Percentiles rank a stretch among this genome's conserved stretches.
Evolutionary conservation across 1,139 yeast species (phyloP).

Genomic region (Sugiyamaella xylanicola): DNA sequence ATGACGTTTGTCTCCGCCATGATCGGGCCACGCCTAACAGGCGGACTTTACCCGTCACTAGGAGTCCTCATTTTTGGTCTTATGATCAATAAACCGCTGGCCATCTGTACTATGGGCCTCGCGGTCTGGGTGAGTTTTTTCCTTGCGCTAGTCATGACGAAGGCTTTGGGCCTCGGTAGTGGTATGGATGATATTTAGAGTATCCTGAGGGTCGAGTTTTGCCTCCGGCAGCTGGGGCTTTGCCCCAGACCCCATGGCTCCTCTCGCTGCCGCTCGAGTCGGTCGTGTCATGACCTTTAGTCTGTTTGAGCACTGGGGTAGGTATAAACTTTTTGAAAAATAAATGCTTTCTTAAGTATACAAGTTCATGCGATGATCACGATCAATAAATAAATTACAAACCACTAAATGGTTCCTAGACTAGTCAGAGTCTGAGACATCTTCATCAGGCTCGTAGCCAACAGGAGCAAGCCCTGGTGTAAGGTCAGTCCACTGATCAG

Average conservation of each 20-base stretch:
- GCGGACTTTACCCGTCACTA: constrained; percentile 31
- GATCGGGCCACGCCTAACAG: constrained; percentile 30
- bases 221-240: constrained; percentile 1
- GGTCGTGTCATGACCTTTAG: too few species aligned
- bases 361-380: too few species aligned
- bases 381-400: not conserved
- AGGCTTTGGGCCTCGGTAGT: constrained; percentile 26
- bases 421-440: constrained; percentile 32
- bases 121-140: constrained; percentile 31
- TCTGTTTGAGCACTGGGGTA: too few species aligned
- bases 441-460: constrained; percentile 53
- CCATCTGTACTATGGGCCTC: constrained; percentile 31
- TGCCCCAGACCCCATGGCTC: constrained; percentile 1
- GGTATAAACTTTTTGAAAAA: too few species aligned
- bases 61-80: constrained; percentile 32
- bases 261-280: not conserved
- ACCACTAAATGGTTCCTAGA: constrained; percentile 7
- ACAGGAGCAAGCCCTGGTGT: constrained; percentile 95
- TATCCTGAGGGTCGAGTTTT: not conserved
- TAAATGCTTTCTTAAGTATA: too few species aligned
- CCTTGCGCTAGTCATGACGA: constrained; percentile 30
- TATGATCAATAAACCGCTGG: constrained; percentile 32
- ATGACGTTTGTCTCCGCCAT: constrained; percentile 31
- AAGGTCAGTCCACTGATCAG: constrained; percentile 49
- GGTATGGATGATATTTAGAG: constrained; percentile 10